These are phyloP conservation scores for Metschnikowia hibisci DNA, from an alignment of 805 yeast genomes.

Conservation along the genomic window DNA sequence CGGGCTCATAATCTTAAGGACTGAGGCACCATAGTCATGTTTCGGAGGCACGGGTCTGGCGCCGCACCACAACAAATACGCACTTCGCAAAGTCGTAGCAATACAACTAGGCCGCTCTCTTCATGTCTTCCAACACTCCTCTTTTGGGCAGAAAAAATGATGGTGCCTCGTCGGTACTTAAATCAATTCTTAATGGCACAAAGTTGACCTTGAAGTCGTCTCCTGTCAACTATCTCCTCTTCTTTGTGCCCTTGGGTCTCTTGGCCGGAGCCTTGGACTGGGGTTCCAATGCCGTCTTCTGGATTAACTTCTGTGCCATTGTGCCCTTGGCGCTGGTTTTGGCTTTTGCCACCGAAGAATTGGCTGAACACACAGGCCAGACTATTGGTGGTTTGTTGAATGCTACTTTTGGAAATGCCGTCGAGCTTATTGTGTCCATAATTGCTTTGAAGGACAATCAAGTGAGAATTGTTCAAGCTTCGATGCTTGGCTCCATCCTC, in stretches of 20 bases:
- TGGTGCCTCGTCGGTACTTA: slow-evolving; percentile 3
- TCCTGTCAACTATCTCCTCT: slow-evolving; percentile 69
- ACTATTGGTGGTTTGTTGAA: slow-evolving; percentile 91
- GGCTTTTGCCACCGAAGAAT: slow-evolving; percentile 90
- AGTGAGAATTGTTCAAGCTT: slow-evolving; percentile 91
- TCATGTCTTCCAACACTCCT: slow-evolving; percentile 16
- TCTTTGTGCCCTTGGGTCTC: slow-evolving; percentile 88
- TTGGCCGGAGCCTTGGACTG: slow-evolving; percentile 60
- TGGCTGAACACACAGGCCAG: slow-evolving; percentile 83
- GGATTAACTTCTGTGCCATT: slow-evolving; percentile 81
- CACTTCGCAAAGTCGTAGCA: neutral
- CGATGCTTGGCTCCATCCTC: slow-evolving; percentile 92
- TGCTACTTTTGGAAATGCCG: slow-evolving; percentile 98
- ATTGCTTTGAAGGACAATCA: slow-evolving; percentile 86
- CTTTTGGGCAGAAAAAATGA: slow-evolving; percentile 12
- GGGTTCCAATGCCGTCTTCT: slow-evolving; percentile 54
- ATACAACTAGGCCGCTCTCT: slow-evolving; percentile 1
- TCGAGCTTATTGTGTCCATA: slow-evolving; percentile 89
- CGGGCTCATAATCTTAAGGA: too few relatives aligned
- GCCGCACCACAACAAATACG: too few relatives aligned
- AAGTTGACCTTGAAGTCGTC: slow-evolving; percentile 46
- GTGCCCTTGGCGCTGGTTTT: slow-evolving; percentile 88
- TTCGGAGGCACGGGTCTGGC: too few relatives aligned
- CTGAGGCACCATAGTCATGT: too few relatives aligned
- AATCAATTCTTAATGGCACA: slow-evolving; percentile 9